Evolutionary conservation across 1,284 basidiomycete species (phyloP).

Genomic region (Pseudomicrostroma phylloplanum): DNA sequence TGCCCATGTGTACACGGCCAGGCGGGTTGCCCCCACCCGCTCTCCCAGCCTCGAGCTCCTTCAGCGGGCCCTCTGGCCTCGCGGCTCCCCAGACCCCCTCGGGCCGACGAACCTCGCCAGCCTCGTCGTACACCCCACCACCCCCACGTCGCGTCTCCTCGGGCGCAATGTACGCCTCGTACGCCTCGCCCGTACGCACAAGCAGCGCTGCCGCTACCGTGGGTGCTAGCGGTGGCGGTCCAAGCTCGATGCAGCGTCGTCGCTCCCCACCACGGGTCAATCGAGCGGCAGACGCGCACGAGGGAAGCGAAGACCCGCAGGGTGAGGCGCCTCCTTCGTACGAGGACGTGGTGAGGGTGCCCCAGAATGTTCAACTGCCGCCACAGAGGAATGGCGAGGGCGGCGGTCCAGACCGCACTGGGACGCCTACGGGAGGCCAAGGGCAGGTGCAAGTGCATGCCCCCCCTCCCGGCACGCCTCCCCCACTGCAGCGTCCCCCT

Average conservation of each 20-base stretch:
- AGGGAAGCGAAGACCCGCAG: slow-evolving; percentile 9
- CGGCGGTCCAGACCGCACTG: neutral
- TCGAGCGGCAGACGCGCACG: slow-evolving; percentile 10
- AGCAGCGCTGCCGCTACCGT: too few relatives aligned
- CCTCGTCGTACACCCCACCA: neutral
- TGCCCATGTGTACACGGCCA: neutral
- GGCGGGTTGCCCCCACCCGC: neutral
- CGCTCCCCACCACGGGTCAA: neutral
- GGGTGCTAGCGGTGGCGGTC: neutral
- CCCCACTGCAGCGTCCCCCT: neutral
- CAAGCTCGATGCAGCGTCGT: slow-evolving; percentile 1
- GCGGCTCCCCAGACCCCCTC: neutral
- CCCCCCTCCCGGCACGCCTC: neutral
- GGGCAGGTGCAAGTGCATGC: neutral
- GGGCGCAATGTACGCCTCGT: too few relatives aligned
- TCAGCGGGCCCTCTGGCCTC: neutral
- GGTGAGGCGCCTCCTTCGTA: slow-evolving; percentile 16
- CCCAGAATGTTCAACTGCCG: slow-evolving; percentile 4
- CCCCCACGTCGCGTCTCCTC: neutral
- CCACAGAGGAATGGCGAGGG: slow-evolving; percentile 10
- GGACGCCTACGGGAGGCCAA: neutral
- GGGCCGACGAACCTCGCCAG: neutral
- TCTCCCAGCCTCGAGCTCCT: slow-evolving; percentile 1
- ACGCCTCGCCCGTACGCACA: too few relatives aligned
- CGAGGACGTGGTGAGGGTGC: slow-evolving; percentile 9